Conservation (phyloP, 139 green algal species). For the Closterium sp. region DNA sequence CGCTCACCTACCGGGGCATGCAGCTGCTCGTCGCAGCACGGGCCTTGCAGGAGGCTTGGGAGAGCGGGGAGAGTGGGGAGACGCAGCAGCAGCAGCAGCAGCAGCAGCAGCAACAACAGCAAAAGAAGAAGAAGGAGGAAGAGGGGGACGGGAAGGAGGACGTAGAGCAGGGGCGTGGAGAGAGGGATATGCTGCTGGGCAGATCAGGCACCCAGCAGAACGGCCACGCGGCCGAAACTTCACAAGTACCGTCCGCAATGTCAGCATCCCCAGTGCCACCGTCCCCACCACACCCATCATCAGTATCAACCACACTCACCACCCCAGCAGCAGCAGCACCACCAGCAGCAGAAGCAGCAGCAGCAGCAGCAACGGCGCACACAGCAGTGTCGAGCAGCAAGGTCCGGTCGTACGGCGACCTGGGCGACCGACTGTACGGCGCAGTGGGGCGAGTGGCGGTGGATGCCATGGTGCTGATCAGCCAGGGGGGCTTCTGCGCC, state of each 20-base stretch:
- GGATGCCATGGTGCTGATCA: constrained; percentile 48
- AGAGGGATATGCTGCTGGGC: neutral
- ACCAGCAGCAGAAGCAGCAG: neutral
- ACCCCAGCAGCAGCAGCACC: neutral
- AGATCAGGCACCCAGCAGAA: neutral
- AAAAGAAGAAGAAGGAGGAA: neutral
- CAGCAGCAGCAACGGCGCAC: neutral
- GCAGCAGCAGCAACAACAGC: neutral
- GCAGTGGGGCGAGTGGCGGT: neutral
- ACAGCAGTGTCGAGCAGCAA: neutral
- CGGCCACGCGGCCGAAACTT: too few species aligned
- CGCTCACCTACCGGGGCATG: constrained; percentile 54
- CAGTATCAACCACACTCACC: neutral
- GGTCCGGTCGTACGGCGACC: constrained; percentile 10
- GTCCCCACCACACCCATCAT: too few species aligned
- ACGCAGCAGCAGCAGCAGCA: neutral
- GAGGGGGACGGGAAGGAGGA: neutral
- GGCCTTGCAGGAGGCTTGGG: neutral
- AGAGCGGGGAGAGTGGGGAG: too few species aligned
- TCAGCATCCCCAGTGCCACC: neutral
- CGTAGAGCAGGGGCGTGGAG: neutral
- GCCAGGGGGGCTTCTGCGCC: constrained; percentile 53
- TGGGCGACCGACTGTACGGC: neutral
- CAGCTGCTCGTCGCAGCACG: constrained; percentile 50
- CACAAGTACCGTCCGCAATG: too few species aligned